Evolutionary conservation across 371 early-diverging fungal species (phyloP), one percentile per base, ranked within the genome.

Genomic region (Rhizopus delemar): DNA sequence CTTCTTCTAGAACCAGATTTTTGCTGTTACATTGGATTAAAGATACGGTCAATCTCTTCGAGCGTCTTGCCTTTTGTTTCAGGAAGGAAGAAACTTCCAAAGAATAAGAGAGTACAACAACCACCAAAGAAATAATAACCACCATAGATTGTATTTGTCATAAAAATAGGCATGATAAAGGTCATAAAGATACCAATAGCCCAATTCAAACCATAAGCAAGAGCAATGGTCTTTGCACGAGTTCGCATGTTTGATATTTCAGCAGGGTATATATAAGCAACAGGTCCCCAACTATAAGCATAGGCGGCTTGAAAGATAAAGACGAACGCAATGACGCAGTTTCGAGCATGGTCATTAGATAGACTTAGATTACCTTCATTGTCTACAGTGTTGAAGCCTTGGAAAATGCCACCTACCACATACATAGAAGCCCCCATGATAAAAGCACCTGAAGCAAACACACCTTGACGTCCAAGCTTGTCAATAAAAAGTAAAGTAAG

Each of bases 171-270:
- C 43, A 71, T 68, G 16, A 70, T 59, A 60, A 73, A 80, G 0
- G 77, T 73, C 55, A 80, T 68, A 38, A 80, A 57, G 46, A 80
- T 80, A 56, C 81, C 81, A 57, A 73, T 70, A 29, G 69, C 74
- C 87, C 87, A 90, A 64, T 90, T 88, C 53, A 87, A 62, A 53
- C 86, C 80, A 59, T 84, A 87, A 29, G 80, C 65, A 31, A 80
- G 56, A 3, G 71, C 73, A 33, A 74, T 56, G 7, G 66, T 73
- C 55, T 80, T 80, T 29, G 80, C 71, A 46, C 80, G 75, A 5
- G 66, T 69, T 41, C 80, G 80, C 68, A 70, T 77, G 53, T 77
- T 75, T 51, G 75, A 84, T 56, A 89, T 79, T 64, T 89, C 89
- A 28, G 72, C 78, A 34, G 94, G 95, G 71, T 94, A 94, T 3